phyloP scores from a whole-genome alignment of 169 alveolate genomes.

The Eimeria acervulina region DNA sequence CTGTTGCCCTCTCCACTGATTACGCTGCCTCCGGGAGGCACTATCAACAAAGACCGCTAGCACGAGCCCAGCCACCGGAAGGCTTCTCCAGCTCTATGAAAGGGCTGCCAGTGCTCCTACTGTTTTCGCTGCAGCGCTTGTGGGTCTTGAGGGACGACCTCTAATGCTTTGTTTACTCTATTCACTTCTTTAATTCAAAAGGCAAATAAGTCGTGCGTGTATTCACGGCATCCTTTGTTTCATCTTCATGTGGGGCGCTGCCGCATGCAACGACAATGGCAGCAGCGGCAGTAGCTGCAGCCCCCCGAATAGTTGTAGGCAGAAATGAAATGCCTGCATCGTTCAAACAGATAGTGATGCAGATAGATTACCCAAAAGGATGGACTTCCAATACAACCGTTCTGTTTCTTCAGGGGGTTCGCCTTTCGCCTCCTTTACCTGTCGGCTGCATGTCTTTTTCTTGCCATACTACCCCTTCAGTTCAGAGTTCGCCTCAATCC shows the following conservation, averaged over 20 bases:
- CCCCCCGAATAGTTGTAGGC: background rate
- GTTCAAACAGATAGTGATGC: background rate
- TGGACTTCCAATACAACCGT: background rate
- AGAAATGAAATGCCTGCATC: background rate
- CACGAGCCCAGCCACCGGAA: background rate
- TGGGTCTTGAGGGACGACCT: background rate
- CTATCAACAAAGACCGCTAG: background rate
- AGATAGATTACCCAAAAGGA: background rate
- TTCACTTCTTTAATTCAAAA: background rate
- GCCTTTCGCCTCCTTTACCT: background rate
- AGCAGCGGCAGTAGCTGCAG: background rate
- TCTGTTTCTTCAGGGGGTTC: background rate
- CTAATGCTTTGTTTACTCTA: background rate
- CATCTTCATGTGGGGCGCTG: constrained; percentile 46
- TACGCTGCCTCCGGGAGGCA: background rate
- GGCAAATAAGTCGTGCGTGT: background rate
- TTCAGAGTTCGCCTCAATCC: background rate
- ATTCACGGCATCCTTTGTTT: background rate
- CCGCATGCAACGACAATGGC: background rate
- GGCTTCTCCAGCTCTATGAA: background rate
- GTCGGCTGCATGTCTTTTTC: background rate
- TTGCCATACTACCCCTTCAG: background rate
- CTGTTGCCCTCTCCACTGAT: background rate
- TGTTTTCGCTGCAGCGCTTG: constrained; percentile 17
- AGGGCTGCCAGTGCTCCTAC: constrained; percentile 3